phyloP scores from a whole-genome alignment of 306 rosid genomes.

The Heteromeles arbutifolia region DNA sequence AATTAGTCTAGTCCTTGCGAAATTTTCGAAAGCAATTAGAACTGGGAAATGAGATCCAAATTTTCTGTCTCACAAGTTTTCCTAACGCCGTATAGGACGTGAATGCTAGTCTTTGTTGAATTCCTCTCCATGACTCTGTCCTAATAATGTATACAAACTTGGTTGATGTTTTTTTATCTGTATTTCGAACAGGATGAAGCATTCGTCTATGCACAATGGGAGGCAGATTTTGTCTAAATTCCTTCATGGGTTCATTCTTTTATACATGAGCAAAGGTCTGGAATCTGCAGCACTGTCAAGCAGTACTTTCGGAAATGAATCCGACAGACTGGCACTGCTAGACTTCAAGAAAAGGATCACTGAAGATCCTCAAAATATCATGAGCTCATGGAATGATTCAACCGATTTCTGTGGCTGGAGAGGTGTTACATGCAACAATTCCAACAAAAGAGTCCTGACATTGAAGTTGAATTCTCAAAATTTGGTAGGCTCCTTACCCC shows the following conservation, averaged over 20 bases:
- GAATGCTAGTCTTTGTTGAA: no score
- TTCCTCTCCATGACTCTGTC: no score
- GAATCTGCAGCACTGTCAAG: neutral
- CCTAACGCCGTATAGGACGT: no score
- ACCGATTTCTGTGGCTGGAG: slow-evolving; percentile 25
- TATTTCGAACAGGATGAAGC: neutral
- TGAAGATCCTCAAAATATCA: slow-evolving; percentile 22
- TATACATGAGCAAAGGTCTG: neutral
- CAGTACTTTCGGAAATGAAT: slow-evolving; percentile 9
- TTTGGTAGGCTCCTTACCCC: neutral
- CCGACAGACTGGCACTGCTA: slow-evolving; percentile 22
- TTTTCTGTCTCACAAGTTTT: no score
- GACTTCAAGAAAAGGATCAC: slow-evolving; percentile 24
- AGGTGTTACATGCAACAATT: slow-evolving; percentile 28
- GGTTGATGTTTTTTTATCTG: no score
- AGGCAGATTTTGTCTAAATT: neutral
- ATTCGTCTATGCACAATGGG: neutral
- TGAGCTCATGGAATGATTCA: slow-evolving; percentile 42
- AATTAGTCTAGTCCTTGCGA: no score
- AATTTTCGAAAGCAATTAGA: no score
- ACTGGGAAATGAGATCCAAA: no score
- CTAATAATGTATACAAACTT: no score
- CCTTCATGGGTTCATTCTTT: neutral
- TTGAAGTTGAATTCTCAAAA: slow-evolving; percentile 17
- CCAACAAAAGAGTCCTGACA: slow-evolving; percentile 14